Evolutionary conservation across 495 filamentous ascomycete species (phyloP).

Genomic region (Aspergillus bridgeri): DNA sequence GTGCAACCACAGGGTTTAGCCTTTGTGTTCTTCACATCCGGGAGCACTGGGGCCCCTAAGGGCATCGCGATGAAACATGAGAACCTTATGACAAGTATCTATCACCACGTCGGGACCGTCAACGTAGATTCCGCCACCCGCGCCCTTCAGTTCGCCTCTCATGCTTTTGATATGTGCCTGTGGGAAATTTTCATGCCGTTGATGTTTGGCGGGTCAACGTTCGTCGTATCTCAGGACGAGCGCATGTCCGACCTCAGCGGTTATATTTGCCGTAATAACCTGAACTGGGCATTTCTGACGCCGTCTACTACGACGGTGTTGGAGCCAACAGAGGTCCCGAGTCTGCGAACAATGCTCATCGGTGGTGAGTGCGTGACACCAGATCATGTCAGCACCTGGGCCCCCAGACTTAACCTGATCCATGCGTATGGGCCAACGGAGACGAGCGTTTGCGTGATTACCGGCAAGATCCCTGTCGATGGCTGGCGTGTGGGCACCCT

Average conservation of each 20-base stretch:
- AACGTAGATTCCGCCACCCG: not conserved
- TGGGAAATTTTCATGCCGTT: not conserved
- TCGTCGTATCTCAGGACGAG: constrained; percentile 45
- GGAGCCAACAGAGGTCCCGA: constrained; percentile 17
- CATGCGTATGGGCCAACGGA: constrained; percentile 19
- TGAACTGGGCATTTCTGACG: constrained; percentile 27
- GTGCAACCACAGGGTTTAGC: not conserved
- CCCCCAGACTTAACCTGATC: constrained; percentile 4
- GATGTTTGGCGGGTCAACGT: not conserved
- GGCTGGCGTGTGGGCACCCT: not conserved
- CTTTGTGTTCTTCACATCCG: not conserved
- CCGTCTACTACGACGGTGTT: constrained; percentile 26
- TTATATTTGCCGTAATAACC: constrained; percentile 21
- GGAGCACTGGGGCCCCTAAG: not conserved
- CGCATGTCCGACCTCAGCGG: constrained; percentile 26
- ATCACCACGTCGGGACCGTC: not conserved
- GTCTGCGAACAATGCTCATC: constrained; percentile 20
- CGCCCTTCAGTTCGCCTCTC: not conserved
- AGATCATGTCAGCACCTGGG: constrained; percentile 7
- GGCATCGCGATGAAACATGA: not conserved
- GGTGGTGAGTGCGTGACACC: constrained; percentile 24
- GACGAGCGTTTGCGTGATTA: constrained; percentile 2
- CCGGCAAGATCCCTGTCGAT: not conserved
- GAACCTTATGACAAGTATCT: not conserved
- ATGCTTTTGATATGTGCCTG: not conserved